These are phyloP conservation scores for Selenicereus undatus DNA, from an alignment of 148 eudicot species.

Conservation along the genomic window DNA sequence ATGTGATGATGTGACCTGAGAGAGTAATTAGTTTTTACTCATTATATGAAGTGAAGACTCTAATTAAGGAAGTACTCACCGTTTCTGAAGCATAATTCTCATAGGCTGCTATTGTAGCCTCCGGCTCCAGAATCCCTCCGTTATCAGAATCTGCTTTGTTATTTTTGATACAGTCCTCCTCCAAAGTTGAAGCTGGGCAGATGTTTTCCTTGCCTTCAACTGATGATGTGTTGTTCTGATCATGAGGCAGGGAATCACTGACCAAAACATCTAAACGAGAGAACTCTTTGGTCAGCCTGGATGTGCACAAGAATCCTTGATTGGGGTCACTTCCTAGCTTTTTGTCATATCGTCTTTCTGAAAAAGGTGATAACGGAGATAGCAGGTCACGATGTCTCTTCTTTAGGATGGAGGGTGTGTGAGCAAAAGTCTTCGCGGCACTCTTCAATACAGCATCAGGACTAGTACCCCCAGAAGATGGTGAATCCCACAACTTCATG, in stretches of 20 bases:
- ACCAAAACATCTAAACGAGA: conserved; percentile 67
- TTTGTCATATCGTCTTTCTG: conserved; percentile 75
- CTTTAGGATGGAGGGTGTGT: conserved; percentile 88
- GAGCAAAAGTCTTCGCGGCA: conserved; percentile 76
- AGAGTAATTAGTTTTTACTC: neutral
- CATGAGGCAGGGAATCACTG: conserved; percentile 37
- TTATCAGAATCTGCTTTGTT: conserved; percentile 17
- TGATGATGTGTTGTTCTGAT: conserved; percentile 22
- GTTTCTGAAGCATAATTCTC: conserved; percentile 33
- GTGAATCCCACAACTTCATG: conserved; percentile 83
- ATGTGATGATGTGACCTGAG: neutral
- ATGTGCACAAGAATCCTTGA: conserved; percentile 40
- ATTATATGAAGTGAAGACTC: neutral
- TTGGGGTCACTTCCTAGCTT: conserved; percentile 43
- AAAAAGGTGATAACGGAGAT: conserved; percentile 79
- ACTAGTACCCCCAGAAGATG: conserved; percentile 58
- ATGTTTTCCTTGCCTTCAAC: conserved; percentile 64
- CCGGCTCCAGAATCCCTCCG: conserved; percentile 23
- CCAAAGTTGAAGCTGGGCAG: conserved; percentile 29
- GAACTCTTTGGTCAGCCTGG: conserved; percentile 57
- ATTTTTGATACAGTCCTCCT: conserved; percentile 18
- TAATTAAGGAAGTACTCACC: conserved; percentile 30
- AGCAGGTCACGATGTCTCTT: conserved; percentile 78
- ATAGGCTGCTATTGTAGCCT: conserved; percentile 21
- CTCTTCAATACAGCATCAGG: conserved; percentile 77